Base-by-base conservation (phyloP, 257 asterid species). In the Solanum appendiculatum region DNA sequence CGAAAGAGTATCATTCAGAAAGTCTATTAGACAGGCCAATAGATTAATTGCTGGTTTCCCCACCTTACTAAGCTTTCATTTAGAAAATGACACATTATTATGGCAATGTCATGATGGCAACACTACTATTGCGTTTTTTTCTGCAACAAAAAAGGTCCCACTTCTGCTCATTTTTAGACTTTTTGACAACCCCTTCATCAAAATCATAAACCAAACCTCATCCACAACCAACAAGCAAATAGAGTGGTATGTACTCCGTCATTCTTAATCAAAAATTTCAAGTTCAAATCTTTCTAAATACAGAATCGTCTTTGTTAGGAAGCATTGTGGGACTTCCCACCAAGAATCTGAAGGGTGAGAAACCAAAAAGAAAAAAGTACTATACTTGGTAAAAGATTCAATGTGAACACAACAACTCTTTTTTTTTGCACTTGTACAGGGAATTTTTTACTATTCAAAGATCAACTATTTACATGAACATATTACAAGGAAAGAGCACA, bases 141-240 rank as follows among this genome's bases (percentile, higher is more conserved):
- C 68, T 48, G 68, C 25, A 81, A 81, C 31, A 48, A 29, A 27
- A 81, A 18, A 27, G 68, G 68, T 29, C 85, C 85, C 63, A 51
- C 68, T 13, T 27, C 66, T 46, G n/a, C 18, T 46, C 44, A 46
- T 48, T 80, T 80, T 9, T 29, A 80, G 68, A 48, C 68, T 80
- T 80, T 80, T 4, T 78, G 63, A 14, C 10, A 6, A 39, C 58
- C 83, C 8, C 80, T 37, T 40, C 36, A 48, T 48, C 48, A 81
- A 78, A 80, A 80, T 46, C 68, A 16, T 9, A 9, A 81, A 48
- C 42, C 85, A 29, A 75, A 80, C 68, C 84, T 48, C 85, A 81
- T 46, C 85, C 68, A 48, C 68, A 1, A 21, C 42, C 25, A 18
- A 80, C 42, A 80, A 46, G 18, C 85, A 29, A 1, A 7, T 54